Evolutionary conservation across 495 filamentous ascomycete species (phyloP).

Genomic region (Pseudoneurospora amorphoporcata): DNA sequence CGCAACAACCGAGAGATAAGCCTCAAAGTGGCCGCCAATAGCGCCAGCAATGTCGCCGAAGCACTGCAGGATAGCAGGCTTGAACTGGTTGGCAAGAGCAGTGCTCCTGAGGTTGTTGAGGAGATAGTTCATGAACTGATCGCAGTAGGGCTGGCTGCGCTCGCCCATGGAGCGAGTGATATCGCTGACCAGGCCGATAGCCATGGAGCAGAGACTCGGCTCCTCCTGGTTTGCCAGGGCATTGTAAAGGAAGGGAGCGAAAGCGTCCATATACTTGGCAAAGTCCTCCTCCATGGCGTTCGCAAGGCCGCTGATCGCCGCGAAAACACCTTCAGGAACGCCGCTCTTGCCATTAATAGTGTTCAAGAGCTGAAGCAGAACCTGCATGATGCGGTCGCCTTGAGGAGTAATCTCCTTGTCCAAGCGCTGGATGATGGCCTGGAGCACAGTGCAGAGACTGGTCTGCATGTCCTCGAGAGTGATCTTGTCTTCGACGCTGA

Average conservation of each 20-base stretch:
- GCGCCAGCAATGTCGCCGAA: slow-evolving; percentile 97
- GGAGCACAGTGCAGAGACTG: slow-evolving; percentile 78
- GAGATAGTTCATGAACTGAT: slow-evolving; percentile 93
- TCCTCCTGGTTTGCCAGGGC: slow-evolving; percentile 93
- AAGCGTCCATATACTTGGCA: slow-evolving; percentile 91
- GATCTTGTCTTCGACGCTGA: slow-evolving; percentile 90
- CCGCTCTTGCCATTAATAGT: slow-evolving; percentile 79
- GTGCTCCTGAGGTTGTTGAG: slow-evolving; percentile 75
- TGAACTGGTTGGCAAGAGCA: slow-evolving; percentile 84
- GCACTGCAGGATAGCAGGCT: slow-evolving; percentile 93
- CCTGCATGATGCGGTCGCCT: slow-evolving; percentile 86
- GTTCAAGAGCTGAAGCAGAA: slow-evolving; percentile 66
- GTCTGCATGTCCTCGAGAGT: slow-evolving; percentile 96
- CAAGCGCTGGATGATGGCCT: slow-evolving; percentile 84
- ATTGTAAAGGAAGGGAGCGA: slow-evolving; percentile 81
- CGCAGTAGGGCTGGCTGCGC: slow-evolving; percentile 86
- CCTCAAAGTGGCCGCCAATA: slow-evolving; percentile 85
- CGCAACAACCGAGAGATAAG: slow-evolving; percentile 82
- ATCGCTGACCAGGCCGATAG: slow-evolving; percentile 93
- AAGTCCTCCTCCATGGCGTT: slow-evolving; percentile 87
- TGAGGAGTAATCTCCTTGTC: slow-evolving; percentile 87
- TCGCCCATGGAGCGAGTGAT: slow-evolving; percentile 85
- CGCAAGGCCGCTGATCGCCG: slow-evolving; percentile 74
- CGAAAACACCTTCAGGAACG: slow-evolving; percentile 88
- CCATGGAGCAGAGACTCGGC: slow-evolving; percentile 87